phyloP scores from a whole-genome alignment of 129 eudicot genomes.

The Erigeron canadensis region DNA sequence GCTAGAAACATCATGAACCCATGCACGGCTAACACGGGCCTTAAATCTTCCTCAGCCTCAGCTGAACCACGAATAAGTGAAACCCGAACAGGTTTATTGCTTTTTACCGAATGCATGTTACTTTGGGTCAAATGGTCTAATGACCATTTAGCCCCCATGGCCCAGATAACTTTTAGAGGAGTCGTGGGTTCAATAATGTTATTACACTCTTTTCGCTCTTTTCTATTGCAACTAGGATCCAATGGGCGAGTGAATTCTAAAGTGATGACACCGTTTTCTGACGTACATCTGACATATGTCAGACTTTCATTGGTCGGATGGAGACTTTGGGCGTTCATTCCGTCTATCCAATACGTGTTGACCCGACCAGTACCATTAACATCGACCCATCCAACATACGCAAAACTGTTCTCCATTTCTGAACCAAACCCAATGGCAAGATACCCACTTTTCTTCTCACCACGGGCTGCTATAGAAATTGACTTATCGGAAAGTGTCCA shows the following conservation, averaged over 20 bases:
- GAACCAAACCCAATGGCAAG: slow-evolving; percentile 96
- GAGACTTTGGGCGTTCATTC: slow-evolving; percentile 59
- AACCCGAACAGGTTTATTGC: slow-evolving; percentile 80
- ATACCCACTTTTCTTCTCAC: slow-evolving; percentile 93
- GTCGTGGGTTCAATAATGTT: slow-evolving; percentile 83
- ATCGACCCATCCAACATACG: slow-evolving; percentile 94
- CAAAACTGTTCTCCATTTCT: slow-evolving; percentile 87
- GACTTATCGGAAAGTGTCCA: slow-evolving; percentile 81
- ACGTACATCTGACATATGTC: slow-evolving; percentile 86
- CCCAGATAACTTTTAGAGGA: slow-evolving; percentile 91
- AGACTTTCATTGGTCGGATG: slow-evolving; percentile 81
- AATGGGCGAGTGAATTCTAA: slow-evolving; percentile 92
- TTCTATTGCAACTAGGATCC: slow-evolving; percentile 65
- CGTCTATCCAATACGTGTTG: slow-evolving; percentile 85
- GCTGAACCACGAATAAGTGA: slow-evolving; percentile 80
- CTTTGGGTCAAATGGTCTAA: slow-evolving; percentile 62
- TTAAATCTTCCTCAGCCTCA: slow-evolving; percentile 87
- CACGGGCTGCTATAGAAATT: slow-evolving; percentile 86
- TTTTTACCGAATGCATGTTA: slow-evolving; percentile 83
- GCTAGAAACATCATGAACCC: slow-evolving; percentile 99
- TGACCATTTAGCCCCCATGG: slow-evolving; percentile 95
- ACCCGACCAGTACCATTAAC: slow-evolving; percentile 75
- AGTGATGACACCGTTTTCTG: slow-evolving; percentile 83
- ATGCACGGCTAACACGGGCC: slow-evolving; percentile 90
- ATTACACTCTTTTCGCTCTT: slow-evolving; percentile 70